Percentiles rank a stretch among this genome's conserved stretches.
phyloP scores from a whole-genome alignment of 2,329 filamentous ascomycete genomes.

The Talaromyces funiculosus region DNA sequence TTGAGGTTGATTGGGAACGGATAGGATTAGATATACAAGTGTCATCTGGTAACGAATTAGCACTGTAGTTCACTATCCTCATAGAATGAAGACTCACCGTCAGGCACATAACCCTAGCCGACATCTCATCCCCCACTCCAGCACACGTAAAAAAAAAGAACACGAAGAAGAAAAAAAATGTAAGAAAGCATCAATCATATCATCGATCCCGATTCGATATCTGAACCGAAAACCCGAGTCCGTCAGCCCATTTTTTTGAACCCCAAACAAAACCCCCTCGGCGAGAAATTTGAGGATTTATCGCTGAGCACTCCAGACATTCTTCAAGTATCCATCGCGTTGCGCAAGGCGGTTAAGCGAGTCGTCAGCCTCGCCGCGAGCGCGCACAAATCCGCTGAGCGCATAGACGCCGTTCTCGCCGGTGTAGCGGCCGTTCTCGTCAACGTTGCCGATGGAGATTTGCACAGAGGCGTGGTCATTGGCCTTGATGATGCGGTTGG shows the following conservation, averaged over 20 bases:
- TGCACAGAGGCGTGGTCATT: slow-evolving; percentile 99
- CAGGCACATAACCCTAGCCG: slow-evolving; percentile 4
- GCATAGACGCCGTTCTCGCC: slow-evolving; percentile 98
- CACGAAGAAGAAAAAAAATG: background rate
- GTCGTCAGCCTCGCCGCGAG: slow-evolving; percentile 97
- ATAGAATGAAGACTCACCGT: slow-evolving; percentile 9
- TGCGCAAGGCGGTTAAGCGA: slow-evolving; percentile 91
- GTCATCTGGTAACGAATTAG: slow-evolving; percentile 1
- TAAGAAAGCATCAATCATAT: slow-evolving; percentile 10
- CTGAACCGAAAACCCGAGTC: slow-evolving; percentile 15
- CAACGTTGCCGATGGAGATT: slow-evolving; percentile 94
- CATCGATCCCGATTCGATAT: slow-evolving; percentile 7
- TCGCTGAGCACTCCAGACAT: slow-evolving; percentile 77
- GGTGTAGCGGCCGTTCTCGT: slow-evolving; percentile 95
- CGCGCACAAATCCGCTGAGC: slow-evolving; percentile 93
- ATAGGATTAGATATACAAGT: slow-evolving; percentile 3
- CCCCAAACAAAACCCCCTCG: background rate
- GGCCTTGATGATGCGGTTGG: slow-evolving; percentile 99
- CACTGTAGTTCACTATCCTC: background rate
- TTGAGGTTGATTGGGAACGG: background rate
- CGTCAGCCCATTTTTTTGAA: slow-evolving; percentile 12
- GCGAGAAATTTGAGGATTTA: slow-evolving; percentile 26
- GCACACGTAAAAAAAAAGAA: background rate
- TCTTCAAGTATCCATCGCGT: slow-evolving; percentile 94
- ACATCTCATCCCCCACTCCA: background rate